A percentile compares a stretch with the other conserved stretches of the same genome.
These are phyloP conservation scores for Crithidia bombi DNA, from an alignment of 208 protist genomes.

Conservation along the genomic window DNA sequence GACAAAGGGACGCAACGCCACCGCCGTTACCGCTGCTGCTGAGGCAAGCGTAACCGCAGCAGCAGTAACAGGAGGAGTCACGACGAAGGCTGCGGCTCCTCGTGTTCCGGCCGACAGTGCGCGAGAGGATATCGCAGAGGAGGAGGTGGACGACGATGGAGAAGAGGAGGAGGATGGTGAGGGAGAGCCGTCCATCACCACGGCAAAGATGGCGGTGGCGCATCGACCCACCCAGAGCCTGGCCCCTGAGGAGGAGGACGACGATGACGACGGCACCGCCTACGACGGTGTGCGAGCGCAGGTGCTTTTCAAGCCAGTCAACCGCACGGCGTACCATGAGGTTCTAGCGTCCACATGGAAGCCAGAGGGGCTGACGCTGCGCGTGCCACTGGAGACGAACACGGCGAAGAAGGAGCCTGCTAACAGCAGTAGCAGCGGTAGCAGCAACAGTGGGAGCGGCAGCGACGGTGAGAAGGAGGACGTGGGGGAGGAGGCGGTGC, in stretches of 20 bases:
- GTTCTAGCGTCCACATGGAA: slow-evolving; percentile 73
- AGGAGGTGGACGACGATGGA: not conserved
- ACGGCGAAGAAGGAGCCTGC: slow-evolving; percentile 20
- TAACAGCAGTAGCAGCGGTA: slow-evolving; percentile 6
- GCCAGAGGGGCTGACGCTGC: slow-evolving; percentile 69
- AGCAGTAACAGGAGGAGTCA: too few relatives aligned
- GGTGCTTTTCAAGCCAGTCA: slow-evolving; percentile 76
- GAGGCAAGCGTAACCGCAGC: not conserved
- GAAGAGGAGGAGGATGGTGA: not conserved
- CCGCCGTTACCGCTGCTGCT: not conserved
- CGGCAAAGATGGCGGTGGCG: slow-evolving; percentile 1
- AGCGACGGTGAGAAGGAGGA: slow-evolving; percentile 45
- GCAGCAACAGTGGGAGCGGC: slow-evolving; percentile 18
- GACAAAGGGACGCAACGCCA: slow-evolving; percentile 14
- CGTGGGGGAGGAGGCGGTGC: slow-evolving; percentile 8
- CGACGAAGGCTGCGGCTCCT: not conserved
- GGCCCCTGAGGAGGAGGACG: slow-evolving; percentile 20
- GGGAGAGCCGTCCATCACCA: not conserved
- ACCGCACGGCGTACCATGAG: slow-evolving; percentile 65
- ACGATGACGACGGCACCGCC: slow-evolving; percentile 62
- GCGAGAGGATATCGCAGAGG: slow-evolving; percentile 8
- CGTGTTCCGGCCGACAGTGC: not conserved
- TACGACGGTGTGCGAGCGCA: slow-evolving; percentile 82
- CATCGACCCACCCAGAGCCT: not conserved
- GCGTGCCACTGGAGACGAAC: slow-evolving; percentile 25